Conservation (phyloP, 371 early-diverging fungal species). For the Mucor lusitanicus region DNA sequence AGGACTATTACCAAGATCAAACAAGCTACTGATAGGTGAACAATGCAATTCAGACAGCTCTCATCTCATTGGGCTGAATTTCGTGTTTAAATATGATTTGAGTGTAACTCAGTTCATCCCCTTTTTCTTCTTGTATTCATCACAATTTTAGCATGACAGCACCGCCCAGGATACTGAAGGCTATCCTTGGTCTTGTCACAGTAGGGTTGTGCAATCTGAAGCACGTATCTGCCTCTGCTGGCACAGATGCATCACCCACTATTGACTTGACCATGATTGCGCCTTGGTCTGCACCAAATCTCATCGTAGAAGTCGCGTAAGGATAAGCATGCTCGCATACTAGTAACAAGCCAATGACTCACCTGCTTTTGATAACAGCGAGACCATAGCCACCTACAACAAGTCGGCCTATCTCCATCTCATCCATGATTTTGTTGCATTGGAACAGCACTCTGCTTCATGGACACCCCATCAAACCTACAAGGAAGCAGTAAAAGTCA, state of each 20-base stretch:
- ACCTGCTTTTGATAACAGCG: constrained; percentile 36
- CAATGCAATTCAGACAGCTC: too few relatives aligned
- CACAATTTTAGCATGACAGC: constrained; percentile 1
- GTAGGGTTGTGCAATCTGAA: neutral
- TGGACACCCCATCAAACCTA: constrained; percentile 48
- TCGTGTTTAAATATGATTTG: neutral
- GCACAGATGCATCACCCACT: constrained; percentile 34
- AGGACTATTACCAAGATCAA: too few relatives aligned
- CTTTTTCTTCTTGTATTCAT: neutral
- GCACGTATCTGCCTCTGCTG: constrained; percentile 12
- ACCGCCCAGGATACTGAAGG: constrained; percentile 15
- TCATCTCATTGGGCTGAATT: neutral
- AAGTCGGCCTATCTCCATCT: constrained; percentile 61
- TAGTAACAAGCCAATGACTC: neutral
- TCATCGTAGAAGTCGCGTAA: constrained; percentile 68
- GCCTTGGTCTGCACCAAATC: constrained; percentile 60
- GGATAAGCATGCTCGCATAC: constrained; percentile 2
- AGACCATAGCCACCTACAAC: constrained; percentile 65
- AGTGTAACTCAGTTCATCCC: neutral
- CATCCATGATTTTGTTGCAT: constrained; percentile 47
- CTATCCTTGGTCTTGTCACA: constrained; percentile 18
- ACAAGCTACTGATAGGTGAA: too few relatives aligned
- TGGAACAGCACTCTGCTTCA: constrained; percentile 15
- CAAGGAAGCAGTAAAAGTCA: constrained; percentile 25
- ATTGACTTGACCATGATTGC: constrained; percentile 58